Evolutionary conservation across 768 basidiomycete species (phyloP), one percentile per base, ranked within the genome.

Genomic region (Xerocomus brunneocitrinus): DNA sequence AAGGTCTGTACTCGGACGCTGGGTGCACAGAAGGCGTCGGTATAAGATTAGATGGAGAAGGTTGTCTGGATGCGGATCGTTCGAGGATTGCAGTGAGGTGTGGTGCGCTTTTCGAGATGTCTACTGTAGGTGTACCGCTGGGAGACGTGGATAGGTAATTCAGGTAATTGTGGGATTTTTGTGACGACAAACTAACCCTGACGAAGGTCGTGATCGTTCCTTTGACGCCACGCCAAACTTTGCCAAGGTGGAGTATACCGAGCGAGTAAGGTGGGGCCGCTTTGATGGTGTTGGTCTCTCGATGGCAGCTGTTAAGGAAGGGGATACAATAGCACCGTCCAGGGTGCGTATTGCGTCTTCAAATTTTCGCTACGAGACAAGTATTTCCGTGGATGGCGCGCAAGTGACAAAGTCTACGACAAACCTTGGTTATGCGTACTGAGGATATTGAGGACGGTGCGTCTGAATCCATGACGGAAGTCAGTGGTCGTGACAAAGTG

Each of bases 321-420:
- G 60, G 2, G 77, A 61, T 14, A 71, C 70, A 19, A 88, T 79
- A 10, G 84, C 87, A 47, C 74, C 78, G 63, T 92, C 90, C 48
- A 92, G 67, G 39, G 72, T 76, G 49, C 84, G 81, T 54, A 92
- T 80, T 30, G 87, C 91, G 69, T 91, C 89, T 54, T 89, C 84
- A 45, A 91, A 79, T 71, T 91, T 92, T 46, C 90, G 79, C 87
- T 91, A 54, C 30, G 13, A 2, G 28, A 42, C 22, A 31, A 25
- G 8, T 19, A 24, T 6, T 35, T 47, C 1, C 46, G 45, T 56
- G 25, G 1, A 38, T 40, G 39, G 19, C 8, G 39, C 3, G 24
- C 13, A 30, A 4, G 25, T 0, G 8, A 16, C n/a, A 41, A 16
- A 25, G 19, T 35, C 16, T 10, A 52, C 3, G 16, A 8, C 65